phyloP scores from a whole-genome alignment of 75 land plant species.

The Chamaecyparis obtusa region DNA sequence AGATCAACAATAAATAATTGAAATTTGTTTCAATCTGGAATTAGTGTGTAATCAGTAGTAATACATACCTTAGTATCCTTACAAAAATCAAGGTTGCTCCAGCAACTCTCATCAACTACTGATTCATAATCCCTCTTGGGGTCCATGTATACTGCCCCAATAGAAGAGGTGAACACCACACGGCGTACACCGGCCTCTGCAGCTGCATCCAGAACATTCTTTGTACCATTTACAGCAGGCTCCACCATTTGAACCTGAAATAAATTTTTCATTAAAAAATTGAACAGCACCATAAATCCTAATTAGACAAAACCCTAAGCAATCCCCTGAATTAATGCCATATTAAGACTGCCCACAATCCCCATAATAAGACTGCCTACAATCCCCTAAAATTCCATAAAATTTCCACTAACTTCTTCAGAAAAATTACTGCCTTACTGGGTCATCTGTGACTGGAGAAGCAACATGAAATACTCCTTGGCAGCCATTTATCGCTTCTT shows the following conservation, averaged over 20 bases:
- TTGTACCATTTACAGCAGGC: constrained; percentile 81
- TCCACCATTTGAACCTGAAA: constrained; percentile 63
- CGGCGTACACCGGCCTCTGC: constrained; percentile 63
- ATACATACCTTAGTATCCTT: constrained; percentile 65
- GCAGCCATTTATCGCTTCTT: constrained; percentile 68
- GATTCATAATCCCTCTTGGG: constrained; percentile 52
- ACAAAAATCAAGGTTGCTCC: constrained; percentile 86
- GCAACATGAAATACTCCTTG: constrained; percentile 92
- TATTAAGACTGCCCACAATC: too few relatives aligned
- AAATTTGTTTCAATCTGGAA: not conserved
- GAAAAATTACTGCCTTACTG: constrained; percentile 19
- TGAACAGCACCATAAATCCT: not conserved
- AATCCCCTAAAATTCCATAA: not conserved
- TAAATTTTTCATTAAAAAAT: not conserved
- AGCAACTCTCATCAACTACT: constrained; percentile 73
- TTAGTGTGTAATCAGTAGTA: not conserved
- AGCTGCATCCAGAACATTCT: constrained; percentile 67
- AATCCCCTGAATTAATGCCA: not conserved
- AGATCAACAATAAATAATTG: not conserved
- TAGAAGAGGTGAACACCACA: constrained; percentile 85
- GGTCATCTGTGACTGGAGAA: constrained; percentile 76
- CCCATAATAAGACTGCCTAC: not conserved
- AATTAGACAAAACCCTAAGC: not conserved
- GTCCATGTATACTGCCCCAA: constrained; percentile 85
- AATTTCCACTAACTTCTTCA: not conserved